phyloP scores from a whole-genome alignment of 192 early-diverging fungal species.

The Coemansia sp. region DNA sequence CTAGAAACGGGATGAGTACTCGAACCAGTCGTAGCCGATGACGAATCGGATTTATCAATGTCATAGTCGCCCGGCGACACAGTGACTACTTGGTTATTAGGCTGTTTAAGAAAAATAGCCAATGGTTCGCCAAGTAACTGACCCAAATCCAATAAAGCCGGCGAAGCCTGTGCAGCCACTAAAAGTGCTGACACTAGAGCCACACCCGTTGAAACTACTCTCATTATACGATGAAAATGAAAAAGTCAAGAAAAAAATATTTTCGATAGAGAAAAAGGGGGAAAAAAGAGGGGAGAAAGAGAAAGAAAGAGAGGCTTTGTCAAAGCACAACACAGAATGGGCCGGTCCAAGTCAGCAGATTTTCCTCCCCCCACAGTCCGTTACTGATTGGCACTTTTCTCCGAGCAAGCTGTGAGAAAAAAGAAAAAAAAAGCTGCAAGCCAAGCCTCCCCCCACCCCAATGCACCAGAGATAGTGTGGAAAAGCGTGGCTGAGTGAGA shows the following conservation, averaged over 20 bases:
- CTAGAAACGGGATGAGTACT: background rate
- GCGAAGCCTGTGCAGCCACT: background rate
- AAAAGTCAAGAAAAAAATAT: background rate
- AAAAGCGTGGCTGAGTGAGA: too few species aligned
- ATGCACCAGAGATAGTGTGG: too few species aligned
- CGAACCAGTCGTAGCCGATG: background rate
- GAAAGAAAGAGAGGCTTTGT: background rate
- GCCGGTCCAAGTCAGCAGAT: too few species aligned
- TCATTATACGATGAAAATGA: background rate
- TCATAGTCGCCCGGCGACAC: background rate
- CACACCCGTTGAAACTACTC: conserved; percentile 2
- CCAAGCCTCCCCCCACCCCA: too few species aligned
- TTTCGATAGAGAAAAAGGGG: background rate
- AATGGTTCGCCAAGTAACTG: conserved; percentile 11
- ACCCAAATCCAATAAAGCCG: background rate
- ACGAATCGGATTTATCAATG: background rate
- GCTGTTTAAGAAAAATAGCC: conserved; percentile 7
- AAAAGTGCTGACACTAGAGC: background rate
- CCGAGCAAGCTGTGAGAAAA: too few species aligned
- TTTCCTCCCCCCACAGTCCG: too few species aligned
- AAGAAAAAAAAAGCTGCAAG: too few species aligned
- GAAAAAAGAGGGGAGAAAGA: background rate
- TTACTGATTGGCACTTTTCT: too few species aligned
- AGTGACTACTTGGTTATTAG: background rate
- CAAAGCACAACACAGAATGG: too few species aligned